Base-by-base conservation (phyloP, 2,329 filamentous ascomycete genomes). In the Pseudogymnoascus sp. region DNA sequence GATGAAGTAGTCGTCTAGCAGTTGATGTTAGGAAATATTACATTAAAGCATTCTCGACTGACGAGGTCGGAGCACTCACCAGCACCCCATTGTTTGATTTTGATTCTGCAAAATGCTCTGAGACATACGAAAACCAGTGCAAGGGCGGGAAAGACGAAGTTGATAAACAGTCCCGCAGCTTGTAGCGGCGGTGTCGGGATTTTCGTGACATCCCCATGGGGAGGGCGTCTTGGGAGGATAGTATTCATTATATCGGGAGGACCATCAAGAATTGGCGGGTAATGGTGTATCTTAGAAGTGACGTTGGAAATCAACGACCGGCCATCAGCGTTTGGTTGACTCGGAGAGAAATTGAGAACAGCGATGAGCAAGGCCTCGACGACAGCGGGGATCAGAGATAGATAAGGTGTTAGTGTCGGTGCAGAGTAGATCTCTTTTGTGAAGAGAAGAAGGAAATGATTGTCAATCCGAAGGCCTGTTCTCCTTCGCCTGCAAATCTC, bases 101-200 rank as follows among this genome's bases (percentile, higher is more conserved):
- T 48, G 8, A 74, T 70, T 16, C 69, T 70, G 28, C 13, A 72
- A 74, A 8, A 72, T 62, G 10, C 74, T 66, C 57, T 75, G 64
- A 1, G 62, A 57, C 10, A 72, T 69, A 1, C 71, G 57, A 57
- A 57, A 1, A 75, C 48, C 51, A 73, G 64, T 11, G 74, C 71
- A 13, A 76, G 31, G 4, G 64, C 63, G 1, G 75, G 74, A 14
- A 76, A 74, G 54, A 75, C 64, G 65, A 77, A 75, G 16, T 73
- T 68, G 41, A 76, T 67, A 43, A 71, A 71, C 3, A 76, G 63
- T 1, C 70, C 75, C 8, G 66, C 65, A 6, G 67, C 63, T 54
- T 77, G 75, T 13, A 74, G 70, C n/a, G 72, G 67, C 10, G 74
- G 71, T 10, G 74, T 75, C 1, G 74, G 74, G 6, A 75, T 73